Base-by-base conservation (phyloP, 768 basidiomycete species). In the Russula virescens region DNA sequence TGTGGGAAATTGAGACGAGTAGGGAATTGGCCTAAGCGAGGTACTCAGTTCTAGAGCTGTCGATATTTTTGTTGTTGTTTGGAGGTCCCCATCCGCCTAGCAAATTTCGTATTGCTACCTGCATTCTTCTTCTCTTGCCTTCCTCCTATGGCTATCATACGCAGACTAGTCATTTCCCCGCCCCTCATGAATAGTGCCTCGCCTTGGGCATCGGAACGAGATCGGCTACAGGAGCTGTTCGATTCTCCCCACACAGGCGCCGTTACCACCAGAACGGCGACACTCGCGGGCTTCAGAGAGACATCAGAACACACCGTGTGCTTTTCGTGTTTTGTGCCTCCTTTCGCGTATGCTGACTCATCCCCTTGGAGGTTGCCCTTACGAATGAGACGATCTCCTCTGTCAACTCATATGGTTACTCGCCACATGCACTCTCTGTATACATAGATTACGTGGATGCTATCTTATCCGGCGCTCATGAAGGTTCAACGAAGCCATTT, bases 361-460 rank as follows among this genome's bases (percentile, higher is more conserved):
- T 57, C 18, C n/a, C n/a, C n/a, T 6, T 59, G 38, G 66, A 90
- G 88, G 86, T 88, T 51, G 82, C 80, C 18, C 88, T 91, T 66
- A 64, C 82, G 50, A 74, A 73, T 43, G 74, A 75, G 16, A 69
- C 76, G 10, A 66, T 79, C 42, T 79, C 88, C n/a, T 85, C 91
- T 18, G 70, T 91, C 63, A 94, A 94, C 71, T 88, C 87, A 0
- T 94, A 90, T 73, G 92, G 92, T 25, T 95, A 94, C 74, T 93
- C 90, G 9, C 92, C 91, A 0, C 79, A 86, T 68, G 83, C 88
- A 6, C 79, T 94, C 47, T 69, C 76, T n/a, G 66, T 70, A 25
- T 94, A 93, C 74, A 71, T 91, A 48, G 72, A 70, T 54, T 90
- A 87, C 86, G 75, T 91, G 50, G 71, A 73, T 19, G 71, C 77